Evolutionary conservation across 768 basidiomycete genomes (phyloP), one percentile per base, ranked within the genome.

Genomic region (Punctularia strigosozonata): DNA sequence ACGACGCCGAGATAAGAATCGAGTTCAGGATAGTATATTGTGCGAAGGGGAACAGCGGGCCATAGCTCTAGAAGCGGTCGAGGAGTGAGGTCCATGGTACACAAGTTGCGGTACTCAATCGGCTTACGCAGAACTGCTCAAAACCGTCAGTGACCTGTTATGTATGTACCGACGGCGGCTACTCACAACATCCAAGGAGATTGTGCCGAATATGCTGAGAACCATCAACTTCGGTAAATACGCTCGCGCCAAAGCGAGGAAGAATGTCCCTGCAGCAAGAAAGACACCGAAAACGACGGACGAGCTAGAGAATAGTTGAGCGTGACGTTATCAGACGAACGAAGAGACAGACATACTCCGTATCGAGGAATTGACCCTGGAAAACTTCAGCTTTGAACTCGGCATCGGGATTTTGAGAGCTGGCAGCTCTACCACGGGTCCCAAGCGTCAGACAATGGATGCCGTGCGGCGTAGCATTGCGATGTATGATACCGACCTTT

Each of bases 311-410:
- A 18, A 7, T 15, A 36, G 25, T 12, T 36, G 25, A 33, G 15
- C 15, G 37, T 38, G 6, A 39, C 18, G 17, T 26, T 31, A 4
- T 34, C n/a, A 24, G 17, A 40, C 15, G 20, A 24, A 19, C 37
- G 17, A 37, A 14, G 7, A 23, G 22, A 24, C 38, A 25, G 8
- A 43, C 51, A 8, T 31, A 52, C 68, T 50, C 25, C 4, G 61
- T 50, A 41, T 76, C 73, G 15, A 76, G 57, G 50, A 75, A 77
- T 0, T 50, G 51, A 0, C 73, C 75, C 1, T 56, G 42, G 43
- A 76, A 76, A 25, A 75, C 60, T 21, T 61, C 64, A 2, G 45
- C 41, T 33, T 56, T 54, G 36, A 63, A 57, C 14, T 61, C 47
- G 0, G 57, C 57, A 17, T 64, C 58, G 4, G 66, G 64, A 38